Base-by-base conservation (phyloP, 805 yeast genomes). In the Pichia scutulata region DNA sequence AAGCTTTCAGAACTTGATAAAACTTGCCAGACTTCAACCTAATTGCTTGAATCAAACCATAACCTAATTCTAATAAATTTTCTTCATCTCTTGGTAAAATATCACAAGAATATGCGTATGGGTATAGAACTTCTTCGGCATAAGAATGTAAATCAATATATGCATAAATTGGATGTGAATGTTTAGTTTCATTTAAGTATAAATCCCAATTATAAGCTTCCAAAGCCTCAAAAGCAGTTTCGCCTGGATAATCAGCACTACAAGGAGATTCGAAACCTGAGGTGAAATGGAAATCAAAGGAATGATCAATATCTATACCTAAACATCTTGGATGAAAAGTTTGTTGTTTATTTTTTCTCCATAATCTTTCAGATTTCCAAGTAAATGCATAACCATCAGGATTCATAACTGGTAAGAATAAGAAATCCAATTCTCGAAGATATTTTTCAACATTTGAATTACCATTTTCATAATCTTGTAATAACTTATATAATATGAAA, bases 311-410 rank as follows among this genome's bases (percentile, higher is more conserved):
- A 64, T 89, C 96, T 39, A 89, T 78, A 10, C 97, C 97, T 44
- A 75, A 71, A 64, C 97, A 89, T 41, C 75, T 66, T 9, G 85
- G 80, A 45, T 76, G 64, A 46, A 72, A 77, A 0, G 93, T 83
- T 48, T 80, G 78, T 66, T 89, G 97, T 53, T 96, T 74, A 66
- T 88, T 89, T 61, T 89, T 89, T 43, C 93, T 71, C 97, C 97
- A 89, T 52, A 89, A 69, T 50, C 97, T 71, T 63, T 89, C 96
- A 25, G 69, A 61, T 2, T 72, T 73, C 96, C 97, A 89, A 2
- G 95, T 74, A 63, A 85, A 84, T 14, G 73, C 86, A 63, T 89
- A 89, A 0, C 97, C 97, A 67, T 89, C 97, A 1, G 96, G 96
- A 61, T 89, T 89, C 65, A 82, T 77, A 13, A 88, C 86, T 0